Evolutionary conservation across 73 alveolate genomes (phyloP), one percentile per base, ranked within the genome.

Genomic region (Paraurostyla sp.): DNA sequence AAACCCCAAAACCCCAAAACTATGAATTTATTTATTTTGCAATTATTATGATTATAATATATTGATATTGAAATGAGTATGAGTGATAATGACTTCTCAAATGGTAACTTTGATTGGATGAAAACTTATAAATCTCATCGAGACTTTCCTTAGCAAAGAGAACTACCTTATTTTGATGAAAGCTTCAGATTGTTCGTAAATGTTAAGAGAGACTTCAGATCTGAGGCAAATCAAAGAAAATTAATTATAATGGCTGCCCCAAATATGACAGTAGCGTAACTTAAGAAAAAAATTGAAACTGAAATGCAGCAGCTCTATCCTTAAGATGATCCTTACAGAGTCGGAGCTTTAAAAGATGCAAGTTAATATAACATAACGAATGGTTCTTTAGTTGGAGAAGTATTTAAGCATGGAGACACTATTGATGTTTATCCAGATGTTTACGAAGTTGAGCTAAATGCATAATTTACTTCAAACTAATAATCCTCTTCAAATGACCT

Each of bases 201-300:
- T 52, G 69, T 85, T 4, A 41, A 80, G 62, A 20, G 93, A 25
- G 83, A 85, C 43, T 85, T 85, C 45, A 80, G 88, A 36, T 85
- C 93, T 20, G 83, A 80, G 62, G 93, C 83, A 32, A 85, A 78
- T 71, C 35, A 85, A 54, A 56, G 85, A 25, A 88, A 88, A 78
- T 42, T 88, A 25, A 80, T 88, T 22, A n/a, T 88, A n/a, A 27
- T 59, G 80, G 91, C 69, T 40, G 87, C 94, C 0, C 94, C 94
- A 16, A 76, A 84, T n/a, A 76, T 88, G 90, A 76, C 87, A n/a
- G 50, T 88, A 0, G 62, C 88, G 62, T 76, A 88, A 80, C 87
- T 88, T 23, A 88, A 88, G 69, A 71, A 76, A 25, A 88, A 88
- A 60, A 62, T 88, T n/a, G 94, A 88, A 80, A 59, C 49, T 57